Conservation (phyloP, 2,329 filamentous ascomycete genomes). For the Colletotrichum paranaense region DNA sequence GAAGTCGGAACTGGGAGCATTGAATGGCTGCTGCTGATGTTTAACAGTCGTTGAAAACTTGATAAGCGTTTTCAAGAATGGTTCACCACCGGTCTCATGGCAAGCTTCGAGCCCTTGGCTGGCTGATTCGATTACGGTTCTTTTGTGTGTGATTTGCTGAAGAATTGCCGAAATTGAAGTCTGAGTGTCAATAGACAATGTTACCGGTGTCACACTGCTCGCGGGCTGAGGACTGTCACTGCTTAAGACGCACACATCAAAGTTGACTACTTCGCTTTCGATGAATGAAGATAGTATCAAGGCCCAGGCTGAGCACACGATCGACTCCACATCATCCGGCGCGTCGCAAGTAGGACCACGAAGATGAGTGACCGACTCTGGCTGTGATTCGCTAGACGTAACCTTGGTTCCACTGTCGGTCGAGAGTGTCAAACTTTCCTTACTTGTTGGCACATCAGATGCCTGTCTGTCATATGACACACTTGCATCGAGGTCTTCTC, state of each 20-base stretch:
- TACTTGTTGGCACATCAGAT: background rate
- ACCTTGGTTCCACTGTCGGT: background rate
- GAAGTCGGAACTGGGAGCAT: background rate
- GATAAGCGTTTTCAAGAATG: background rate
- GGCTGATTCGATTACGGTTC: rapidly evolving
- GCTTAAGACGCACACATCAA: background rate
- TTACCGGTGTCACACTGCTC: background rate
- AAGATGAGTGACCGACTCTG: background rate
- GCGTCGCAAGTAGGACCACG: background rate
- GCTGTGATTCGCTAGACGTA: background rate
- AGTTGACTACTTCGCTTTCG: background rate
- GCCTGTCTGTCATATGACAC: background rate
- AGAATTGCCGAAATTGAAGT: background rate
- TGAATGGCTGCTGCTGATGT: too few species aligned
- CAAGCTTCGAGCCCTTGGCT: background rate
- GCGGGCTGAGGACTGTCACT: background rate
- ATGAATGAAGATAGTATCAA: background rate
- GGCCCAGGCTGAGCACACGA: conserved; percentile 16
- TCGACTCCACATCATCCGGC: background rate
- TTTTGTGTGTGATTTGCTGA: background rate
- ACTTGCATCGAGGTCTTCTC: background rate
- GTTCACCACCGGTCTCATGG: background rate
- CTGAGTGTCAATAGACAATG: background rate
- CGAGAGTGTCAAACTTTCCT: background rate
- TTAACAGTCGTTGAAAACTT: background rate